These are phyloP conservation scores for Alternaria panax DNA, from an alignment of 2,329 filamentous ascomycete genomes.

Conservation along the genomic window DNA sequence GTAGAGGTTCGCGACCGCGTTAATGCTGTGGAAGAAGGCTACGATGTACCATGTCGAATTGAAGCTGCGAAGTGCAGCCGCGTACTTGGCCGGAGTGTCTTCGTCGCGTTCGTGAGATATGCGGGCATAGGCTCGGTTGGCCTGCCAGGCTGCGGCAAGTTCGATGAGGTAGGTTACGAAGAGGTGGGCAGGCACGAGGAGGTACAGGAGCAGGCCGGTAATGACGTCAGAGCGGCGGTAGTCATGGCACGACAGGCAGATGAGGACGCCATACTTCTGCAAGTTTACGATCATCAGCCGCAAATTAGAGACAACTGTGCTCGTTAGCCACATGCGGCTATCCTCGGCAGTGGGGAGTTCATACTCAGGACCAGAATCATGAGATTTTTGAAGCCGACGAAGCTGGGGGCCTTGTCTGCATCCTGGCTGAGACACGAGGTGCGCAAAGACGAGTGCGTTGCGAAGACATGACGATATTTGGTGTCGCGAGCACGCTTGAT, in stretches of 20 bases:
- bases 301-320: slow-evolving; percentile 85
- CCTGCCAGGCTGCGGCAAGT: slow-evolving; percentile 79
- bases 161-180: slow-evolving; percentile 92
- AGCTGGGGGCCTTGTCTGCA: slow-evolving; percentile 76
- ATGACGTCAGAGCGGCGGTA: slow-evolving; percentile 80
- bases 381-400: slow-evolving; percentile 91
- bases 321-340: slow-evolving; percentile 29
- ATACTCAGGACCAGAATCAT: slow-evolving; percentile 91
- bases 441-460: slow-evolving; percentile 75
- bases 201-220: slow-evolving; percentile 79
- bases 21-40: slow-evolving; percentile 80
- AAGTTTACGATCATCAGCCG: slow-evolving; percentile 96
- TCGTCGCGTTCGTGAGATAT: slow-evolving; percentile 55
- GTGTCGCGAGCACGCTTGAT: slow-evolving; percentile 38
- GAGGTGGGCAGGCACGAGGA: slow-evolving; percentile 88
- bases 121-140: slow-evolving; percentile 70
- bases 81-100: slow-evolving; percentile 62
- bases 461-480: slow-evolving; percentile 92
- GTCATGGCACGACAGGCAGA: slow-evolving; percentile 89
- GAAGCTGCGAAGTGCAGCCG: slow-evolving; percentile 69
- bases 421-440: slow-evolving; percentile 90
- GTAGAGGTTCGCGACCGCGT: slow-evolving; percentile 80
- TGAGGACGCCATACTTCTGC: slow-evolving; percentile 96
- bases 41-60: slow-evolving; percentile 80
- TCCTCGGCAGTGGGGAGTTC: slow-evolving; percentile 33